Evolutionary conservation across 805 yeast genomes (phyloP).

Genomic region (Candida tibetensis): DNA sequence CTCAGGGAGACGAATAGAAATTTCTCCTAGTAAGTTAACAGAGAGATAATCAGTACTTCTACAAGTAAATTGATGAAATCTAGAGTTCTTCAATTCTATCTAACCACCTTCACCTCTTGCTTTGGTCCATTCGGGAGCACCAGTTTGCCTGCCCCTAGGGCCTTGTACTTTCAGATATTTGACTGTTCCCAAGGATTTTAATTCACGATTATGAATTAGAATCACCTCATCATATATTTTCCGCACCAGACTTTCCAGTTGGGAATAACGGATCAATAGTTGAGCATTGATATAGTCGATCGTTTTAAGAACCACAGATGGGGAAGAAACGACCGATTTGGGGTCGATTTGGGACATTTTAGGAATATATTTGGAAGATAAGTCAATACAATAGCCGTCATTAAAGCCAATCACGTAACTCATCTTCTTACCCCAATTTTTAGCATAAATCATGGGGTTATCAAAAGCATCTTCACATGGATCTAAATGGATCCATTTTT

Average conservation of each 20-base stretch:
- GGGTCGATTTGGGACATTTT: constrained; percentile 22
- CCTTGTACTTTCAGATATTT: constrained; percentile 13
- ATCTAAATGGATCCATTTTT: constrained; percentile 85
- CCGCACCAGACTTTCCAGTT: constrained; percentile 8
- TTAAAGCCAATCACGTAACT: constrained; percentile 77
- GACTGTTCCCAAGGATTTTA: constrained; percentile 15
- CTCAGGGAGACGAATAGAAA: constrained; percentile 18
- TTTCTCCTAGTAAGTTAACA: no score
- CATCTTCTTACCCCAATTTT: constrained; percentile 94
- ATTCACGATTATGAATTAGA: constrained; percentile 36
- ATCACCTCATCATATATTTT: constrained; percentile 35
- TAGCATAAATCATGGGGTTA: constrained; percentile 70
- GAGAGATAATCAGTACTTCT: neutral
- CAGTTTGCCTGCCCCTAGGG: constrained; percentile 65
- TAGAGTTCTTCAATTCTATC: no score
- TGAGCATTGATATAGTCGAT: constrained; percentile 34
- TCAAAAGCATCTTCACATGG: constrained; percentile 86
- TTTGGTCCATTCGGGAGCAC: constrained; percentile 72
- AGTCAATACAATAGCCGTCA: constrained; percentile 61
- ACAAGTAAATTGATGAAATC: neutral
- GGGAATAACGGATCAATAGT: neutral
- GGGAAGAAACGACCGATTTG: constrained; percentile 41
- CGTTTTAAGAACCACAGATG: constrained; percentile 32
- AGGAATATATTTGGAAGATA: constrained; percentile 66
- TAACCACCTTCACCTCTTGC: constrained; percentile 74